These are phyloP conservation scores for Fusarium subglutinans DNA, from an alignment of 2,329 filamentous ascomycete genomes.

Conservation along the genomic window DNA sequence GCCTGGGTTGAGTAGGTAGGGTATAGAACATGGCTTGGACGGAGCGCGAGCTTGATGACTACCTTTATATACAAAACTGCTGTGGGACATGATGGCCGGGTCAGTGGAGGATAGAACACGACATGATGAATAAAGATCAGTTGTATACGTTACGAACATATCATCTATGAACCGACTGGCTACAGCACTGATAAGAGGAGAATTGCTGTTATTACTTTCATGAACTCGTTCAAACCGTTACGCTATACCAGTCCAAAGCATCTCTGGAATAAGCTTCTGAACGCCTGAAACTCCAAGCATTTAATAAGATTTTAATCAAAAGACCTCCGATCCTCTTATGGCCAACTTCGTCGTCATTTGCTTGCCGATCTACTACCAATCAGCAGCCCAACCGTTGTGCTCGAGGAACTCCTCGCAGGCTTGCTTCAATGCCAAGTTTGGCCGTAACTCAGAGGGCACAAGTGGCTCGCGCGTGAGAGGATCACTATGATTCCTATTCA, in stretches of 20 bases:
- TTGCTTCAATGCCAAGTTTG: conserved; percentile 82
- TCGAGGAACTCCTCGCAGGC: conserved; percentile 88
- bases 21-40: conserved; percentile 33
- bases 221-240: conserved; percentile 13
- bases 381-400: conserved; percentile 90
- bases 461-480: conserved; percentile 85
- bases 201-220: not conserved
- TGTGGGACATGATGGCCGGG: conserved; percentile 3
- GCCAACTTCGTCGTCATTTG: not conserved
- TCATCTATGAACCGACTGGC: not conserved
- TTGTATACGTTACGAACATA: conserved; percentile 19
- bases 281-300: conserved; percentile 15
- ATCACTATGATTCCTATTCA: conserved; percentile 78
- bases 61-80: conserved; percentile 35
- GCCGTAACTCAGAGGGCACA: conserved; percentile 73
- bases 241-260: conserved; percentile 7
- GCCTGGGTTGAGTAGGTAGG: conserved; percentile 30
- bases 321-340: not conserved
- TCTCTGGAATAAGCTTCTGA: not conserved
- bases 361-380: conserved; percentile 69
- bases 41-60: conserved; percentile 40
- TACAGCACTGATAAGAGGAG: not conserved
- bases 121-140: conserved; percentile 39
- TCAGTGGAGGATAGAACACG: conserved; percentile 31
- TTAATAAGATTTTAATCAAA: not conserved